Evolutionary conservation across 352 stramenopile genomes (phyloP).

Genomic region (Phytopythium helicoides): DNA sequence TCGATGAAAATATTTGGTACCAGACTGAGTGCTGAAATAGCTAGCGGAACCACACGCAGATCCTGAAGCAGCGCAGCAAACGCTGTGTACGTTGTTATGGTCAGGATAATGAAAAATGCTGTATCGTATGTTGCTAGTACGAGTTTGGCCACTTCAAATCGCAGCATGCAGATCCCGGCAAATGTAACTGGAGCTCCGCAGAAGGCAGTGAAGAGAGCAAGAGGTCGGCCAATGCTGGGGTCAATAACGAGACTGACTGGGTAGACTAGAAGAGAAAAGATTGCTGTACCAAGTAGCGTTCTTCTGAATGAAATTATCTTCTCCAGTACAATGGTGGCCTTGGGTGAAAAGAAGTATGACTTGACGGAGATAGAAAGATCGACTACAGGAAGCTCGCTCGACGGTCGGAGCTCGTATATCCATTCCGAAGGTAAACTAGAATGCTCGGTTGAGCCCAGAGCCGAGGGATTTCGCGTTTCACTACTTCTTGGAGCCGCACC

Average conservation of each 20-base stretch:
- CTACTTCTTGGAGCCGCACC: too few relatives aligned
- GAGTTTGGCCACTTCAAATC: conserved; percentile 7
- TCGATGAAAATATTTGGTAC: conserved; percentile 6
- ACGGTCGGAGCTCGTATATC: conserved; percentile 8
- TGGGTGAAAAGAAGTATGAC: conserved; percentile 9
- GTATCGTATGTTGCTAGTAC: conserved; percentile 12
- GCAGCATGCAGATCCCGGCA: conserved; percentile 3
- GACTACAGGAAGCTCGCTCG: conserved; percentile 3
- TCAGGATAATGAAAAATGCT: conserved; percentile 9
- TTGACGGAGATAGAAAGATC: conserved; percentile 19
- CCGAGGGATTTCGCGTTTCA: too few relatives aligned
- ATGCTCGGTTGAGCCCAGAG: too few relatives aligned
- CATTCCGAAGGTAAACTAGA: too few relatives aligned
- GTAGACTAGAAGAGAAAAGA: neutral
- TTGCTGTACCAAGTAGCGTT: neutral
- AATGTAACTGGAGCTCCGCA: neutral
- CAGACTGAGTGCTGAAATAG: neutral
- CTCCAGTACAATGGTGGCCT: neutral
- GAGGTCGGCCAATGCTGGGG: neutral
- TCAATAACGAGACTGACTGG: neutral
- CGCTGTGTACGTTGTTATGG: neutral
- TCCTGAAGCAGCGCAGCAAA: neutral
- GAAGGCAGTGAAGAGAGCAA: conserved; percentile 1
- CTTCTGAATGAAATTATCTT: conserved; percentile 1
- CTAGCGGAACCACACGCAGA: neutral